Percentiles rank a stretch among this genome's conserved stretches.
Conservation (phyloP, 1,139 yeast species). For the Suhomyces chickasaworum region DNA sequence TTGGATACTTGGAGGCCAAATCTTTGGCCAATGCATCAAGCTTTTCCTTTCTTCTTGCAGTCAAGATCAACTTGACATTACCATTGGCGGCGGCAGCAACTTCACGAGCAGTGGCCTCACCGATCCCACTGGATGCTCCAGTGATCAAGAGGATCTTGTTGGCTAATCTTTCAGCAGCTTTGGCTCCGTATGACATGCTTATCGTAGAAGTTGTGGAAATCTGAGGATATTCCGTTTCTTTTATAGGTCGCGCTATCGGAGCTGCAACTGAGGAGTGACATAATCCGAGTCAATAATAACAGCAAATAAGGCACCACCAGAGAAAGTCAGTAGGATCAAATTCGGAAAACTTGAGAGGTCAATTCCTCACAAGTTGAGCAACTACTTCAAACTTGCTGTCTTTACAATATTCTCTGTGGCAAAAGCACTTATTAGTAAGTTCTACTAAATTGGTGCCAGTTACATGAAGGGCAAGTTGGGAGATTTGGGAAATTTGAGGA, state of each 20-base stretch:
- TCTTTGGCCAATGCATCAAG: conserved; percentile 32
- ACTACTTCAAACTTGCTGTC: too few species aligned
- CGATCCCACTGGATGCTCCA: conserved; percentile 74
- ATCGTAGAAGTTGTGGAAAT: not conserved
- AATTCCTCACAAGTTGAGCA: too few species aligned
- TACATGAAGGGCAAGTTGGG: too few species aligned
- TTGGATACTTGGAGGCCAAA: conserved; percentile 28
- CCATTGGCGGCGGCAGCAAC: conserved; percentile 44
- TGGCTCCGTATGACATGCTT: conserved; percentile 53
- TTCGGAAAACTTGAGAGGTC: too few species aligned
- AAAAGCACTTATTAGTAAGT: too few species aligned
- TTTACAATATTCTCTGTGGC: too few species aligned
- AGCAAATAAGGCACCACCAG: too few species aligned
- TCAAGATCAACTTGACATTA: conserved; percentile 39
- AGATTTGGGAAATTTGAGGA: too few species aligned
- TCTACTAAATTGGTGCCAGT: too few species aligned
- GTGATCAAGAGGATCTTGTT: conserved; percentile 65
- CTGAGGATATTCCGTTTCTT: not conserved
- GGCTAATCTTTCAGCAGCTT: conserved; percentile 61
- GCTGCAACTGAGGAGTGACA: not conserved
- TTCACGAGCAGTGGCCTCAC: conserved; percentile 46
- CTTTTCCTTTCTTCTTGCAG: conserved; percentile 46
- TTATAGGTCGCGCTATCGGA: not conserved
- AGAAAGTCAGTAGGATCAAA: too few species aligned
- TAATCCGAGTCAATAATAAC: not conserved